phyloP scores from a whole-genome alignment of 257 asterid genomes.

The Scutellaria barbata region DNA sequence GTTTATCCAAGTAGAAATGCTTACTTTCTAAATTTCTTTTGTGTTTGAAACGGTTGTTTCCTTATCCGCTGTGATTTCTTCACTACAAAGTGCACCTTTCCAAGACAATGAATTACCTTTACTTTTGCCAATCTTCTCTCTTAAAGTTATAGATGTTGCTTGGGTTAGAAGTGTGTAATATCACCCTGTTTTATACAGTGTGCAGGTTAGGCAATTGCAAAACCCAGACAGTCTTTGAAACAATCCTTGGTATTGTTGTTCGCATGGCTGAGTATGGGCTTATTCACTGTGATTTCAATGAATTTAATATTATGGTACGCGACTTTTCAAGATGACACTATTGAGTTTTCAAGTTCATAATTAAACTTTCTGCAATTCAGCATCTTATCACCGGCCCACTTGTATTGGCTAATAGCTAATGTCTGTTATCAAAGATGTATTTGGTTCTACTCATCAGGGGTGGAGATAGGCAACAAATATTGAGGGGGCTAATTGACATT shows the following conservation, averaged over 20 bases:
- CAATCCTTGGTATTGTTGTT: conserved; percentile 73
- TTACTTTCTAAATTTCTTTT: background rate
- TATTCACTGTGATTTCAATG: conserved; percentile 96
- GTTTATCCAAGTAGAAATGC: conserved; percentile 4
- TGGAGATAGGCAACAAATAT: too few relatives aligned
- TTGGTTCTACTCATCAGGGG: conserved; percentile 2
- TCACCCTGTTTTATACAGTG: conserved; percentile 51
- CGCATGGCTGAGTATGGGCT: conserved; percentile 98
- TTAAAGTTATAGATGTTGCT: conserved; percentile 16
- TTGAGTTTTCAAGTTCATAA: conserved; percentile 10
- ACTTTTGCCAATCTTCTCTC: background rate
- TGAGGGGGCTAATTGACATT: too few relatives aligned
- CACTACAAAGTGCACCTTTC: too few relatives aligned
- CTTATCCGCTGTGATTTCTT: too few relatives aligned
- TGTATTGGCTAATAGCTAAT: conserved; percentile 15
- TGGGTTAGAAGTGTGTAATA: conserved; percentile 28
- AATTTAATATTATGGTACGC: conserved; percentile 87
- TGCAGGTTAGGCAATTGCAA: conserved; percentile 86
- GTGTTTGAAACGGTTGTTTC: too few relatives aligned
- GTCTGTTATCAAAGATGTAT: background rate
- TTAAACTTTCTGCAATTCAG: conserved; percentile 13
- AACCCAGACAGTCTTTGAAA: conserved; percentile 85
- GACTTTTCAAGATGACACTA: conserved; percentile 30
- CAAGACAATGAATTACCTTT: background rate
- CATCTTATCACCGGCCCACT: conserved; percentile 19